Base-by-base conservation (phyloP, 495 filamentous ascomycete species). In the Xylaria cubensis region DNA sequence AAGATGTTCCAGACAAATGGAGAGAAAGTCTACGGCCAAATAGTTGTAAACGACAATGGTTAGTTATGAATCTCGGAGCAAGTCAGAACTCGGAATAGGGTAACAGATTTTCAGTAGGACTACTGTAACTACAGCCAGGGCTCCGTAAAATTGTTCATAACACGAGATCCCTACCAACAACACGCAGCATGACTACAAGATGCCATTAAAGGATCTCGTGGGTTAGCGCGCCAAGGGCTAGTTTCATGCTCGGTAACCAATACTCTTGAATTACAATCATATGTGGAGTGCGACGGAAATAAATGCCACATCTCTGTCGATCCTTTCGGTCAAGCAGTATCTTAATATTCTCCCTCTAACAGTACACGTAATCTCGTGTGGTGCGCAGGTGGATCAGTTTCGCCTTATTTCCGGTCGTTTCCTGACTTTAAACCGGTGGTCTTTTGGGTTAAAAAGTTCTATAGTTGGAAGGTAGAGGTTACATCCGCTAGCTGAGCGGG, bases 141-240 rank as follows among this genome's bases (percentile, higher is more conserved):
- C 53, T 56, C 53, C 53, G 24, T 17, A 56, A 32, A 24, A 15
- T 17, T 56, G 53, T 26, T 29, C 15, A 17, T 26, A 12, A 21
- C 13, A 53, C 13, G 0, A 26, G 50, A 24, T 26, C 50, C 4
- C 13, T 32, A 41, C 36, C 17, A 1, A n/a, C 8, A 24, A n/a
- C 53, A 66, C 29, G 29, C 13, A 66, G 64, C 64, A 66, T 66
- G 42, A n/a, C 29, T 48, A 44, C 46, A 34, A 26, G 13, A 65
- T 4, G 42, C 15, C 42, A 46, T 42, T 65, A 0, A 10, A 48
- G 21, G 63, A 34, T 26, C 5, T 19, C 41, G 42, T 9, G 7
- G n/a, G 63, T 48, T 65, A 34, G 63, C 26, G 63, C 36, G 39
- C 42, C 41, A 65, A 65, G 41, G 24, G n/a, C 19, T 48, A 32